A percentile compares a stretch with the other conserved stretches of the same genome.
Conservation (phyloP, 805 yeast species). For the Schizosaccharomyces osmophilus region DNA sequence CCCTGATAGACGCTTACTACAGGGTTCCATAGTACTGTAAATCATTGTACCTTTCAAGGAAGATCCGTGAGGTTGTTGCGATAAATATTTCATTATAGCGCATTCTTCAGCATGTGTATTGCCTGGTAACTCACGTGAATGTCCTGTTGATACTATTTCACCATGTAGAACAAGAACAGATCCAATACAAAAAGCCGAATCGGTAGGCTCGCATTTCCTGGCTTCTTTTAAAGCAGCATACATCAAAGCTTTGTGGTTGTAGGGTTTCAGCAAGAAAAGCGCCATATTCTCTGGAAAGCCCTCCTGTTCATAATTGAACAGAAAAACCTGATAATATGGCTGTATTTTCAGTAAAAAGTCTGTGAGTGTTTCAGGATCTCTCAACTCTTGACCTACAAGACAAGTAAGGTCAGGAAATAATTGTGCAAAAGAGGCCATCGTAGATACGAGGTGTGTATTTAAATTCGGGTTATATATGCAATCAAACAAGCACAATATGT, state of each 20-base stretch:
- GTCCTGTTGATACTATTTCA: slow-evolving; percentile 51
- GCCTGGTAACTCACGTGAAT: slow-evolving; percentile 73
- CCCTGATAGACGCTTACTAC: slow-evolving; percentile 71
- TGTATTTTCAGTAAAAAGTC: not conserved
- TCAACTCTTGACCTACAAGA: not conserved
- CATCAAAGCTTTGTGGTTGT: slow-evolving; percentile 25
- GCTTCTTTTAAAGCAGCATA: slow-evolving; percentile 56
- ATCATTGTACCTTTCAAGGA: slow-evolving; percentile 19
- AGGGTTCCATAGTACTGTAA: slow-evolving; percentile 95
- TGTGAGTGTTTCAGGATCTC: not conserved
- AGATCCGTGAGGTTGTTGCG: slow-evolving; percentile 22
- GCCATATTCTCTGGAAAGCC: not conserved
- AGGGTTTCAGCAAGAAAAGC: not conserved
- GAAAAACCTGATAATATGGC: not conserved
- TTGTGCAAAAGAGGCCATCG: not conserved
- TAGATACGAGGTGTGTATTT: not conserved
- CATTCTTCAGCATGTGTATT: slow-evolving; percentile 96
- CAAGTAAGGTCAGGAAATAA: not conserved
- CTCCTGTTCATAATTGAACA: not conserved
- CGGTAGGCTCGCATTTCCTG: slow-evolving; percentile 50
- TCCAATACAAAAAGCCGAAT: slow-evolving; percentile 85
- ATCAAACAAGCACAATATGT: not conserved
- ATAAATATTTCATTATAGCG: slow-evolving; percentile 51
- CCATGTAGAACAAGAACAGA: slow-evolving; percentile 41
- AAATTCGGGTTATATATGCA: not conserved